Evolutionary conservation across 495 filamentous ascomycete genomes (phyloP).

Genomic region (Xylaria palmicola): DNA sequence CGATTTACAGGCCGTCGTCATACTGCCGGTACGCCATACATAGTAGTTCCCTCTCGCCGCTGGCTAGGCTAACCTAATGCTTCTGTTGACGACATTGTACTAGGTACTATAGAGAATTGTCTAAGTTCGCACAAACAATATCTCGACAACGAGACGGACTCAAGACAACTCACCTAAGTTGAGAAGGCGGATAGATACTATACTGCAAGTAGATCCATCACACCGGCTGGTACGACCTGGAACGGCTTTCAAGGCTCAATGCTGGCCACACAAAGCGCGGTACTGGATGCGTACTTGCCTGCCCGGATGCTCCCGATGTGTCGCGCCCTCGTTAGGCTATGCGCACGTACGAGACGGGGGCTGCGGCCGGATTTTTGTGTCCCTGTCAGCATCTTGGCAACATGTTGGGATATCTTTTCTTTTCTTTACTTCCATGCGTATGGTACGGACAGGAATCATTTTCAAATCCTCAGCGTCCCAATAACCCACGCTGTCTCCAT

Average conservation of each 20-base stretch:
- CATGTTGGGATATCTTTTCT: neutral
- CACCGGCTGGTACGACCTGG: conserved; percentile 4
- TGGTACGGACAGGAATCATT: neutral
- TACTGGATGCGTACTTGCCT: conserved; percentile 2
- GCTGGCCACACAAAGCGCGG: neutral
- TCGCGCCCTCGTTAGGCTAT: neutral
- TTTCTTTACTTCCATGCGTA: neutral
- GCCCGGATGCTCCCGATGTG: conserved; percentile 5
- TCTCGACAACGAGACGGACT: too few relatives aligned
- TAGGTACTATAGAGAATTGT: neutral
- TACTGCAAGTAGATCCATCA: conserved; percentile 3
- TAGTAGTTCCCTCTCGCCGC: neutral
- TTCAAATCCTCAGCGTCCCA: neutral
- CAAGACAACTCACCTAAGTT: neutral
- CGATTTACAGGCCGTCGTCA: neutral
- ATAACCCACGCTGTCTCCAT: neutral
- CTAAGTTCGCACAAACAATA: too few relatives aligned
- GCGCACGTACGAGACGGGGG: conserved; percentile 1
- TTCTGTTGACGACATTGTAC: conserved; percentile 4
- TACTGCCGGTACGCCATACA: neutral
- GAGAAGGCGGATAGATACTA: neutral
- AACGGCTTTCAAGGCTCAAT: neutral
- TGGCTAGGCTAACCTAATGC: neutral
- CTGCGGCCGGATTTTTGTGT: neutral
- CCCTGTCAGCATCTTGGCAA: conserved; percentile 10